Base-by-base conservation (phyloP, 345 rosid genomes). In the Rhizophora mangle region DNA sequence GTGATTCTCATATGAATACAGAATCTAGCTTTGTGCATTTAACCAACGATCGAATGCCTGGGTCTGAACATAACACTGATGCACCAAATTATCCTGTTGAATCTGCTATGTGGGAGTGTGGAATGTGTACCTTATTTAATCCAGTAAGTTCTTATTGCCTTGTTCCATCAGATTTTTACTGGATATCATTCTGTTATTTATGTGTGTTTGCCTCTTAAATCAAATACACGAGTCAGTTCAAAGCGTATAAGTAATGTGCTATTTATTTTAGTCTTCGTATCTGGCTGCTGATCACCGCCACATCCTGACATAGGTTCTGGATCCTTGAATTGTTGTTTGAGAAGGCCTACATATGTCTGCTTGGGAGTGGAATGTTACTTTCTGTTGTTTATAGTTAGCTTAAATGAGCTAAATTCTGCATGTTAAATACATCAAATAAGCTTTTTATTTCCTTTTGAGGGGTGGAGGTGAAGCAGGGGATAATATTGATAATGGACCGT, bases 71-170 rank as follows among this genome's bases (percentile, higher is more conserved):
- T 82, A 37, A 67, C 63, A 60, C 49, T 70, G 73, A 68, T 63
- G 67, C 80, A 71, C 53, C 27, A 60, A 67, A 64, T 67, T n/a
- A 13, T 63, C 56, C 63, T 62, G 76, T 64, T 47, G 87, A 83
- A 67, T 36, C 73, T 64, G 77, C 77, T 8, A 70, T 67, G 89
- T 95, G 96, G 97, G 81, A 79, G 70, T 95, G 99, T 84, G 79
- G 64, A 62, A 82, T 76, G 5, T 92, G 97, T 82, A 88, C 92
- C 62, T 77, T 92, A 68, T 62, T 92, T 81, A 92, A 92, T 82
- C 87, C 88, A 1, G 99, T 90, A 87, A 83, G 29, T 56, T 56
- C 16, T 3, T 8, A 11, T 56, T 24, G 60, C 29, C 60, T 27
- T 8, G 31, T 20, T 22, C 18, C 21, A 32, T 51, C 8, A 32